A percentile compares a stretch with the other conserved stretches of the same genome.
These are phyloP conservation scores for Termitomyces sp. DNA, from an alignment of 768 basidiomycete genomes.

Conservation along the genomic window DNA sequence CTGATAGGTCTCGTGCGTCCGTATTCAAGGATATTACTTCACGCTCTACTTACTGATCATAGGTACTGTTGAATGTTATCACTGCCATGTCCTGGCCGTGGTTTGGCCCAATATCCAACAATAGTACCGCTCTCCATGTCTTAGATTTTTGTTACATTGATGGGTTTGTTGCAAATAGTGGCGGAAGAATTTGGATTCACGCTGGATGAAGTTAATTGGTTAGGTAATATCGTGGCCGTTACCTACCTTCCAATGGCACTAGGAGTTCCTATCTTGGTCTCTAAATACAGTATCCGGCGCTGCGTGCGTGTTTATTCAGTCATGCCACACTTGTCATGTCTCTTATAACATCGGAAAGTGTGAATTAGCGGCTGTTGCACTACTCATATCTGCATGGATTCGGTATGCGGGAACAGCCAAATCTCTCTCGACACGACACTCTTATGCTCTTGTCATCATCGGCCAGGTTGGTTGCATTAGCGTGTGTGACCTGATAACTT, in stretches of 20 bases:
- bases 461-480: conserved; percentile 46
- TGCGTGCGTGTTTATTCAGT: conserved; percentile 39
- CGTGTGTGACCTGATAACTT: not conserved
- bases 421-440: conserved; percentile 42
- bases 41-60: not conserved
- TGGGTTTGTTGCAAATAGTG: conserved; percentile 30
- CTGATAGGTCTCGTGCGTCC: conserved; percentile 53
- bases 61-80: conserved; percentile 61
- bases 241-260: conserved; percentile 61
- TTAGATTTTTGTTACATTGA: not conserved
- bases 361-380: conserved; percentile 44
- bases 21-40: not conserved
- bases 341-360: conserved; percentile 34
- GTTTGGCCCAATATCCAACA: conserved; percentile 79
- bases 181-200: conserved; percentile 61
- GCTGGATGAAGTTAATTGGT: conserved; percentile 73
- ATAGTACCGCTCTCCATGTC: conserved; percentile 34
- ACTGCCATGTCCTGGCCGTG: conserved; percentile 69
- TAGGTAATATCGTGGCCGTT: conserved; percentile 61
- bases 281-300: conserved; percentile 53
- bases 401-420: conserved; percentile 64
- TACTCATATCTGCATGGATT: conserved; percentile 68
- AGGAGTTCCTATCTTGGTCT: conserved; percentile 50
- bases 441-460: conserved; percentile 64
- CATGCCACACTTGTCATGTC: not conserved